Base-by-base conservation (phyloP, 1,139 yeast species). In the Suhomyces bokatorum region DNA sequence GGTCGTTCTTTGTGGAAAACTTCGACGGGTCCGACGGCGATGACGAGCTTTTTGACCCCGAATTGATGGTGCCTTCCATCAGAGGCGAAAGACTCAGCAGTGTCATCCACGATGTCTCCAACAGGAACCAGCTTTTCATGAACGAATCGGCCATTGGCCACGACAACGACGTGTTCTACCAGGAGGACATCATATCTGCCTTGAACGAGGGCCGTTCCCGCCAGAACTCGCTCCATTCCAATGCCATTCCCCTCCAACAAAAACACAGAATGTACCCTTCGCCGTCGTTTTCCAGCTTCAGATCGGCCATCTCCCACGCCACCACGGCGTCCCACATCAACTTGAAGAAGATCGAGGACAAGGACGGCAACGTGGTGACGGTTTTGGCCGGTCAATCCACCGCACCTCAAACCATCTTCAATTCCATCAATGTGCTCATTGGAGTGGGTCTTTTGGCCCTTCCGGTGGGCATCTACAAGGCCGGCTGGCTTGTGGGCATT, bases 311-410 rank as follows among this genome's bases (percentile, higher is more conserved):
- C 15, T 69, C 77, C 1, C 51, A 57, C 22, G 69, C 67, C 22
- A 71, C 80, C 14, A 77, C 81, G 11, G 73, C 81, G 2, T 73
- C 77, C 27, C 81, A 84, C 15, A 63, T 85, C 43, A 75, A 79
- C 45, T 66, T 85, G 49, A 82, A 80, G 55, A 81, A 79, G 55
- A 78, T 87, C 14, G 95, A 87, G 59, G 86, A 83, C 46, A 72
- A 76, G 47, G 85, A 85, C 50, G 96, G 96, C 4, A 80, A 81
- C 44, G 69, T 82, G n/a, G 78, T 85, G 32, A 85, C 93, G 1
- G 81, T 87, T 44, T 74, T 87, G 36, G 86, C 87, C 7, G 91
- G 95, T 35, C 95, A 85, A 62, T 87, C 96, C 3, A 75, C 80
- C 1, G 77, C 77, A 6, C 79, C 80, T 2, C 80, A 75, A 50